Conservation (phyloP, 345 rosid genomes). For the Isatis tinctoria region DNA sequence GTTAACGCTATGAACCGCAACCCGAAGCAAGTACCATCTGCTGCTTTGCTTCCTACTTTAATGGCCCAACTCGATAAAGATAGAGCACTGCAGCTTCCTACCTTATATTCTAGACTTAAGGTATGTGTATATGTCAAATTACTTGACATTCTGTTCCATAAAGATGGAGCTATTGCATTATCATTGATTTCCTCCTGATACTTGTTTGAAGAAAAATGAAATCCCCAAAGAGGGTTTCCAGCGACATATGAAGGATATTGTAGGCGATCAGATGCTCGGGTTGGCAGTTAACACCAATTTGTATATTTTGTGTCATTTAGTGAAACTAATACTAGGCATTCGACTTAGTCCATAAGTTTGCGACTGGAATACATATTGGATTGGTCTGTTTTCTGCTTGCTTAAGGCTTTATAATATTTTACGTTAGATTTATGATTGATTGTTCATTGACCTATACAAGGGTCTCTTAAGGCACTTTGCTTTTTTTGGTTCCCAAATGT, state of each 20-base stretch:
- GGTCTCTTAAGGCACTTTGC: no score
- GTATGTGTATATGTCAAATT: conserved; percentile 35
- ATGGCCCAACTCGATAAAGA: conserved; percentile 86
- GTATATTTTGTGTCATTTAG: conserved; percentile 10
- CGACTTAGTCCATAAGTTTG: not conserved
- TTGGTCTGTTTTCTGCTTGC: not conserved
- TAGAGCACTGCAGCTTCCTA: conserved; percentile 87
- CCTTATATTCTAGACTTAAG: conserved; percentile 66
- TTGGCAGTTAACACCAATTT: conserved; percentile 47
- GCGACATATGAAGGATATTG: conserved; percentile 77
- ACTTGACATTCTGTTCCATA: conserved; percentile 14
- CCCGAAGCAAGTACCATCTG: conserved; percentile 79
- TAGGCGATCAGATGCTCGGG: conserved; percentile 88
- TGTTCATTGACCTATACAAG: not conserved
- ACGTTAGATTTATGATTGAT: not conserved
- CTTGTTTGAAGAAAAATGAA: conserved; percentile 65
- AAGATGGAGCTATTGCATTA: not conserved
- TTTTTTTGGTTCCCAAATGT: no score
- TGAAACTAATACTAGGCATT: not conserved
- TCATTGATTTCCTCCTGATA: conserved; percentile 25
- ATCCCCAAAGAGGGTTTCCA: conserved; percentile 82
- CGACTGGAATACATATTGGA: not conserved
- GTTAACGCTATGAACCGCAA: conserved; percentile 40
- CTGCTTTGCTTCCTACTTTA: conserved; percentile 69
- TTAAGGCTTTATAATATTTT: not conserved